Base-by-base conservation (phyloP, 106 monocot species). In the Allium sativum region DNA sequence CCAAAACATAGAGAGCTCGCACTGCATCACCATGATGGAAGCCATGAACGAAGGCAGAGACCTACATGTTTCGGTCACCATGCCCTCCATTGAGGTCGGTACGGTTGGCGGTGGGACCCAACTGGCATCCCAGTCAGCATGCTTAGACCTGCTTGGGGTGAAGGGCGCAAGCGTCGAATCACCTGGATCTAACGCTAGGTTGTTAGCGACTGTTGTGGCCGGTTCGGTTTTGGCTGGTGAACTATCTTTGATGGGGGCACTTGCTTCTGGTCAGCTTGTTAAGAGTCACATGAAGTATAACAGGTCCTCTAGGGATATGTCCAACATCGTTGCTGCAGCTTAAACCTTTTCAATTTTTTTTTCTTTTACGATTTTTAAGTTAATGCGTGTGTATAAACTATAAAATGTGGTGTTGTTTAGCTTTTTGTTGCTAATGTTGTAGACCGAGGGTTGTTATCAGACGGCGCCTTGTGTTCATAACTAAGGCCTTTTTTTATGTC, bases 61-160 rank as follows among this genome's bases (percentile, higher is more conserved):
- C 68, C 83, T 95, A 22, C 89, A 95, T 43, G 59, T 95, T 47
- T 94, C 93, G 58, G 86, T 94, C 3, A 89, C 89, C 20, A 89
- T 89, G 89, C 89, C 89, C 46, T 86, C 84, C 40, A 84, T 92
- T 66, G 91, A 92, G 48, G 90, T 95, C 21, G 90, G 90, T 40
- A 90, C 95, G 8, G 71, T 95, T 58, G 95, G 95, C 1, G 95
- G 95, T 19, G 95, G 95, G n/a, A 95, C 95, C 15, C 95, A 95
- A 56, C 76, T 95, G 54, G 86, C 90, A 1, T 81, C 90, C 10
- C 95, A 95, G 68, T 62, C 90, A 12, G 86, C 95, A 12, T 89
- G 90, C 40, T 65, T 95, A 55, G 77, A 95, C 64, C 84, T 95
- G 19, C 90, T 95, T 55, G 90, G 95, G 1, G 90, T 95, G 60